phyloP scores from a whole-genome alignment of 768 basidiomycete genomes.

The Pulveroboletus sp. region DNA sequence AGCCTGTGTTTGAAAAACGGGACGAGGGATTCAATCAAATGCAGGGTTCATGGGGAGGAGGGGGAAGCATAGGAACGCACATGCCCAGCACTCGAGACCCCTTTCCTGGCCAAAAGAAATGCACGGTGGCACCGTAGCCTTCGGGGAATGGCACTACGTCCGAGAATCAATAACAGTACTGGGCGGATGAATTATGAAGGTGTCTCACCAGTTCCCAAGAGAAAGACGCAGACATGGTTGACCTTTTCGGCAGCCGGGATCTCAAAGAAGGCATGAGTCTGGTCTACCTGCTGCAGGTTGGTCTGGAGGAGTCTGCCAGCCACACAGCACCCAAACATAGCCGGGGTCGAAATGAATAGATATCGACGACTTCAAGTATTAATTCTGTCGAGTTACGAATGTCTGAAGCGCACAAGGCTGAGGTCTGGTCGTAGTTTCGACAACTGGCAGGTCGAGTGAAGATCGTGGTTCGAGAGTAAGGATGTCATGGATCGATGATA shows the following conservation, averaged over 20 bases:
- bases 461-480: slow-evolving; percentile 2
- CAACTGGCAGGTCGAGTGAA: background rate
- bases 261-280: slow-evolving; percentile 78
- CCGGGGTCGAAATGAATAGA: background rate
- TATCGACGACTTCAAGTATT: background rate
- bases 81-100: slow-evolving; percentile 85
- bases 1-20: slow-evolving; percentile 45
- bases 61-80: slow-evolving; percentile 37
- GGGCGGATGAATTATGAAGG: background rate
- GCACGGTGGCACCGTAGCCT: slow-evolving; percentile 79
- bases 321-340: slow-evolving; percentile 77
- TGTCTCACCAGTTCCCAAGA: slow-evolving; percentile 65
- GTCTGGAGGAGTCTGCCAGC: slow-evolving; percentile 78
- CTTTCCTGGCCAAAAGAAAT: slow-evolving; percentile 82
- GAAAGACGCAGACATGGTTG: slow-evolving; percentile 83
- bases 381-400: background rate
- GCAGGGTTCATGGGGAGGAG: background rate
- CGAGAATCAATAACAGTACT: background rate
- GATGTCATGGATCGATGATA: slow-evolving; percentile 14
- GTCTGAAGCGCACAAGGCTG: background rate
- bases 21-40: background rate
- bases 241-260: slow-evolving; percentile 65
- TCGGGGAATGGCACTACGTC: slow-evolving; percentile 69
- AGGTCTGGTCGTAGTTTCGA: background rate
- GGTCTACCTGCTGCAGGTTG: slow-evolving; percentile 74